These are phyloP conservation scores for Exutisphaerella laricina DNA, from an alignment of 2,329 filamentous ascomycete genomes.

Conservation along the genomic window DNA sequence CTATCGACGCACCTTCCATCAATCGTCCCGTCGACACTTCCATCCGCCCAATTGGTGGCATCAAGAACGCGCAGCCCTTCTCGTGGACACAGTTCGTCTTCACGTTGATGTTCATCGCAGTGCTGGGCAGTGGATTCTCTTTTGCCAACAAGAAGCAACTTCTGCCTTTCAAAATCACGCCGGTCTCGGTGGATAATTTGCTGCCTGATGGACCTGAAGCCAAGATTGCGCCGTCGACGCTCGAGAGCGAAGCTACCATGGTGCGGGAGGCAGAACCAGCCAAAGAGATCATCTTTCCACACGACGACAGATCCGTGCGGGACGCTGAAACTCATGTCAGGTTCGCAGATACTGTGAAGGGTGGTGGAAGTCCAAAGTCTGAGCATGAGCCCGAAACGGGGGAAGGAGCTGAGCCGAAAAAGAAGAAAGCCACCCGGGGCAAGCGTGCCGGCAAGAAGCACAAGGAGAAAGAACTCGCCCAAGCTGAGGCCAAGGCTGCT, in stretches of 20 bases:
- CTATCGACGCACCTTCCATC: conserved; percentile 18
- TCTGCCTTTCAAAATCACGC: not conserved
- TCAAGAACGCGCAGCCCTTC: not conserved
- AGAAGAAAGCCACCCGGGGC: conserved; percentile 48
- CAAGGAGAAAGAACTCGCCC: conserved; percentile 38
- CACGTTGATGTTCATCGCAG: not conserved
- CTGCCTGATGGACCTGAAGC: not conserved
- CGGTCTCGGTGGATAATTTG: not conserved
- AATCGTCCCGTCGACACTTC: not conserved
- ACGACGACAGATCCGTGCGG: conserved; percentile 11
- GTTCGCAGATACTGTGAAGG: conserved; percentile 12
- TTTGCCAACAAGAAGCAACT: not conserved
- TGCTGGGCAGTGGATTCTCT: not conserved
- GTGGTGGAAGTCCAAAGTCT: conserved; percentile 6
- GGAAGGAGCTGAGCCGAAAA: conserved; percentile 31
- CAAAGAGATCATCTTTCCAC: conserved; percentile 32
- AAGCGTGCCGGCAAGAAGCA: conserved; percentile 43
- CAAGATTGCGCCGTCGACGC: not conserved
- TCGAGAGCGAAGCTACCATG: conserved; percentile 2
- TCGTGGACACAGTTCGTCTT: not conserved
- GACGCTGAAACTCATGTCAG: conserved; percentile 13
- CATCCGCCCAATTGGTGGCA: not conserved
- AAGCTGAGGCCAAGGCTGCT: conserved; percentile 35
- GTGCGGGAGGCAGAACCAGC: conserved; percentile 33
- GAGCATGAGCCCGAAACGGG: conserved; percentile 28